Conservation (phyloP, 2,329 filamentous ascomycete species). For the Beauveria varroae region DNA sequence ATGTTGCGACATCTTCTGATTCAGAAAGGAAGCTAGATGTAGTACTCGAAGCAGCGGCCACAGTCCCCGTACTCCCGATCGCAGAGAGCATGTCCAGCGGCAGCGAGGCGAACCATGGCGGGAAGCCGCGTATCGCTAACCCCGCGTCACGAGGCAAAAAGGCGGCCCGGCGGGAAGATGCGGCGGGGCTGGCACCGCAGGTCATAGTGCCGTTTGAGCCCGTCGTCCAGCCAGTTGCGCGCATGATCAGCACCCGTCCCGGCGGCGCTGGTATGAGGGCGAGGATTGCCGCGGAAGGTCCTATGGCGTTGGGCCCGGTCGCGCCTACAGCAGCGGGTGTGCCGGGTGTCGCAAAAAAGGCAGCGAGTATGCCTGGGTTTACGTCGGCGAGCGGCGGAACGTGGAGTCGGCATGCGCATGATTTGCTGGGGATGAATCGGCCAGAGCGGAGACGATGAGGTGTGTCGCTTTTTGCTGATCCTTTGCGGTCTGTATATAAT, state of each 20-base stretch:
- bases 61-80: neutral
- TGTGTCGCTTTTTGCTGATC: neutral
- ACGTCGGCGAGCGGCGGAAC: slow-evolving; percentile 49
- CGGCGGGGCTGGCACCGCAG: slow-evolving; percentile 40
- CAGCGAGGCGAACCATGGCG: neutral
- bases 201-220: slow-evolving; percentile 31
- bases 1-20: neutral
- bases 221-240: slow-evolving; percentile 1
- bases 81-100: neutral
- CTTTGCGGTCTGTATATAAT: neutral
- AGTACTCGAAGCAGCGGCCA: neutral
- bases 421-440: slow-evolving; percentile 54
- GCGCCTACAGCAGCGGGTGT: slow-evolving; percentile 2
- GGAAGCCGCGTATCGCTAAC: slow-evolving; percentile 28
- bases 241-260: neutral
- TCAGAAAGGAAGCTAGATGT: neutral
- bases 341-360: neutral
- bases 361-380: slow-evolving; percentile 31
- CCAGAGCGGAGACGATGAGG: slow-evolving; percentile 26
- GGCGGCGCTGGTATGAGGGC: neutral
- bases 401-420: slow-evolving; percentile 62
- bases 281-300: neutral
- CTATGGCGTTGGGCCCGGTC: neutral
- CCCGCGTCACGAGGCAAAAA: slow-evolving; percentile 47
- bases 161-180: slow-evolving; percentile 43